Evolutionary conservation across 1,139 yeast genomes (phyloP).

Genomic region (Kodamaea plutei): DNA sequence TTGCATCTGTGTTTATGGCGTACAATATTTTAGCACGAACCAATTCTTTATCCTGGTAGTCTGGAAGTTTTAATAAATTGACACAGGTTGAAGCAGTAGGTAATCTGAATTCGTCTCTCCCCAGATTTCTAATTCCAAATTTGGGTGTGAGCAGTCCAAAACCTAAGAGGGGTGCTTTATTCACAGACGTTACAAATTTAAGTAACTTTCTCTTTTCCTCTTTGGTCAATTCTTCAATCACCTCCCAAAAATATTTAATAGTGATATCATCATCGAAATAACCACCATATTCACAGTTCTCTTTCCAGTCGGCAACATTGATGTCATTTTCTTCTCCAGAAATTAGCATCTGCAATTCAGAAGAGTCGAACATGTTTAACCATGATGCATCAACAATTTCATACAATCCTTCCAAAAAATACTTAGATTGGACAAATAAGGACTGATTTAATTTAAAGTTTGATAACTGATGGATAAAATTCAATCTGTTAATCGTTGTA

Average conservation of each 20-base stretch:
- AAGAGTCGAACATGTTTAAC: constrained; percentile 80
- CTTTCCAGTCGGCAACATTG: constrained; percentile 63
- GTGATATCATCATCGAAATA: constrained; percentile 55
- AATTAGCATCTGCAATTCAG: constrained; percentile 77
- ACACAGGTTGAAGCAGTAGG: constrained; percentile 96
- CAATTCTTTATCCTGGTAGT: constrained; percentile 58
- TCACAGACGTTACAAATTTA: constrained; percentile 86
- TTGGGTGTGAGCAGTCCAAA: constrained; percentile 69
- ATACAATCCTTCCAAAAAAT: constrained; percentile 69
- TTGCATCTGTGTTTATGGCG: constrained; percentile 76
- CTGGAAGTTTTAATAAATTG: constrained; percentile 79
- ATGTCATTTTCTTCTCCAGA: constrained; percentile 74
- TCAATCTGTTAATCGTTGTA: constrained; percentile 56
- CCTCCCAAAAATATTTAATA: constrained; percentile 67
- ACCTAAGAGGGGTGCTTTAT: constrained; percentile 88
- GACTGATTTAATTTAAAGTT: constrained; percentile 72
- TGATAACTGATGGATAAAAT: constrained; percentile 75
- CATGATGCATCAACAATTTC: constrained; percentile 67
- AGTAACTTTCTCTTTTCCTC: constrained; percentile 61
- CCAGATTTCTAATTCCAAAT: constrained; percentile 77
- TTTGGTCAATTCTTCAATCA: constrained; percentile 61
- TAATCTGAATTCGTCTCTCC: constrained; percentile 49
- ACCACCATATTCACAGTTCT: constrained; percentile 66
- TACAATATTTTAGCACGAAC: constrained; percentile 64
- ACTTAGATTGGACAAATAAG: constrained; percentile 53